These are phyloP conservation scores for Nasturtium officinale DNA, from an alignment of 345 rosid species.

Conservation along the genomic window DNA sequence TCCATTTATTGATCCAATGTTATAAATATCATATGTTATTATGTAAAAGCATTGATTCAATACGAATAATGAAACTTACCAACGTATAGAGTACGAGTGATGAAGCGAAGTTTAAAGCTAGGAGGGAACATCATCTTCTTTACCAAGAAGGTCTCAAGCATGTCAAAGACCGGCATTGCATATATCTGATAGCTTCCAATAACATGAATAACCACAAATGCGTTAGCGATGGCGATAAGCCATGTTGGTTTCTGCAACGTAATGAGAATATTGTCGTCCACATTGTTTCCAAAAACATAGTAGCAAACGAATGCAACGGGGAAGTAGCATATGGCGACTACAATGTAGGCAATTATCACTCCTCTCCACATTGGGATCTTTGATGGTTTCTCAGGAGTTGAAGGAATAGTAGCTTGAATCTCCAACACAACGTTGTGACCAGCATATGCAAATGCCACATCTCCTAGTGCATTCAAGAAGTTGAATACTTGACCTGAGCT, in stretches of 20 bases:
- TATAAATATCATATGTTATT: neutral
- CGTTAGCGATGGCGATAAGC: constrained; percentile 74
- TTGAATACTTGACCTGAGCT: constrained; percentile 46
- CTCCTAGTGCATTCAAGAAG: constrained; percentile 78
- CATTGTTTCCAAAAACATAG: constrained; percentile 56
- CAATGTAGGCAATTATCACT: constrained; percentile 63
- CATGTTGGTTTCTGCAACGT: constrained; percentile 62
- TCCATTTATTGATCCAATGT: constrained; percentile 7
- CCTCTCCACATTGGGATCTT: constrained; percentile 88
- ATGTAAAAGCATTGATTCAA: neutral
- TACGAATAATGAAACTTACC: constrained; percentile 46
- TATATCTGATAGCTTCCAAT: constrained; percentile 86
- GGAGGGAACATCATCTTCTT: constrained; percentile 57
- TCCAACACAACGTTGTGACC: constrained; percentile 86
- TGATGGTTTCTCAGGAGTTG: constrained; percentile 81
- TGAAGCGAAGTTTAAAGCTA: constrained; percentile 56
- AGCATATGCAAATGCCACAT: constrained; percentile 80
- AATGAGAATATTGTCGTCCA: constrained; percentile 74
- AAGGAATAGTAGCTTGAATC: constrained; percentile 92
- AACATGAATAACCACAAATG: constrained; percentile 80
- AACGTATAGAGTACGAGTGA: constrained; percentile 65
- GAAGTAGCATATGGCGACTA: constrained; percentile 78
- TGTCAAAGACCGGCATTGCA: constrained; percentile 87
- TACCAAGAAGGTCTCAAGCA: constrained; percentile 74
- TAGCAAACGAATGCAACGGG: constrained; percentile 77